Evolutionary conservation across 2,329 filamentous ascomycete genomes (phyloP).

Genomic region (Pseudofabraea citricarpa): DNA sequence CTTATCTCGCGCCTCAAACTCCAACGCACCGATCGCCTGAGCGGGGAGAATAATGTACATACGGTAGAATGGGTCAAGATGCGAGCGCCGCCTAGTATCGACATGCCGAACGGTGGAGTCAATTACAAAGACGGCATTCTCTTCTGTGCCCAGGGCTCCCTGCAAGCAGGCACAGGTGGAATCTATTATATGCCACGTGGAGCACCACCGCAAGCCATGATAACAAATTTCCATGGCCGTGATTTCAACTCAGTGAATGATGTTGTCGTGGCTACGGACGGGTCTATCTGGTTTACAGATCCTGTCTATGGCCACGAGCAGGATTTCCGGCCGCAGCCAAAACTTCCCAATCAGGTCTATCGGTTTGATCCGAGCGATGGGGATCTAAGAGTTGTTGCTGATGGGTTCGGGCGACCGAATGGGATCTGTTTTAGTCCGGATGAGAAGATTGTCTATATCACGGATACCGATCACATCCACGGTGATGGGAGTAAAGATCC

Average conservation of each 20-base stretch:
- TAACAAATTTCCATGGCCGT: slow-evolving; percentile 37
- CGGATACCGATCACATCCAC: slow-evolving; percentile 31
- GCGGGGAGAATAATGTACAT: slow-evolving; percentile 22
- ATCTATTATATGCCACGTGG: slow-evolving; percentile 24
- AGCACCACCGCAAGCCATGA: slow-evolving; percentile 23
- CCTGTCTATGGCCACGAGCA: slow-evolving; percentile 38
- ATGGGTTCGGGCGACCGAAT: slow-evolving; percentile 39
- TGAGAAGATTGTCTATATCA: slow-evolving; percentile 37
- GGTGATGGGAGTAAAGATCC: slow-evolving; percentile 25
- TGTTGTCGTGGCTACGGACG: slow-evolving; percentile 34
- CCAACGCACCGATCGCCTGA: slow-evolving; percentile 17
- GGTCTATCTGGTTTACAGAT: slow-evolving; percentile 46
- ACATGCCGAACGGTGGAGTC: slow-evolving; percentile 38
- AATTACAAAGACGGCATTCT: slow-evolving; percentile 37
- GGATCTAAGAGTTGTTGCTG: slow-evolving; percentile 41
- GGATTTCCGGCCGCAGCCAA: slow-evolving; percentile 38
- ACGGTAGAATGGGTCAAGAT: slow-evolving; percentile 28
- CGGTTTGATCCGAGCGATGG: slow-evolving; percentile 36
- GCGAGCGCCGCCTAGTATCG: slow-evolving; percentile 34
- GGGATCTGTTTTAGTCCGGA: slow-evolving; percentile 29
- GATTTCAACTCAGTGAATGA: slow-evolving; percentile 44
- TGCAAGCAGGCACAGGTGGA: slow-evolving; percentile 16
- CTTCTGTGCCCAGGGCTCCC: slow-evolving; percentile 37
- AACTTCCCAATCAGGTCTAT: slow-evolving; percentile 44
- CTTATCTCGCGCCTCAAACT: slow-evolving; percentile 40